Percentiles rank a stretch among this genome's conserved stretches.
These are phyloP conservation scores for Macrolepiota fuliginosa DNA, from an alignment of 768 basidiomycete genomes.

Conservation along the genomic window DNA sequence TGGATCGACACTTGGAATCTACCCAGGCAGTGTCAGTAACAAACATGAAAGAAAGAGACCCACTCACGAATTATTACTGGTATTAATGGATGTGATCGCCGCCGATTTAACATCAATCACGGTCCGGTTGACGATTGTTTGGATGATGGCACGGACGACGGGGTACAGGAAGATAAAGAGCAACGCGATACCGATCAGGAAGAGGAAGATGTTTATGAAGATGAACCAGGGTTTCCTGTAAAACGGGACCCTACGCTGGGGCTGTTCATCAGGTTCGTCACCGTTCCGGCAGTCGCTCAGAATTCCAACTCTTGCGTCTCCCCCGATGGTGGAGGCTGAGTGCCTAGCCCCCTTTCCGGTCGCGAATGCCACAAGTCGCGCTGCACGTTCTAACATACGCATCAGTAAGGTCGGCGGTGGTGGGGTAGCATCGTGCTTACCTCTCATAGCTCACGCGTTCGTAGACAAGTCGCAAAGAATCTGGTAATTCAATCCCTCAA, in stretches of 20 bases:
- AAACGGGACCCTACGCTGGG: slow-evolving; percentile 36
- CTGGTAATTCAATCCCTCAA: too few species aligned
- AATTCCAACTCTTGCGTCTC: slow-evolving; percentile 2
- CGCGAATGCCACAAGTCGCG: too few species aligned
- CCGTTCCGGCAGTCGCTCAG: background rate
- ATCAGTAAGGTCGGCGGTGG: too few species aligned
- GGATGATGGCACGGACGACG: slow-evolving; percentile 63
- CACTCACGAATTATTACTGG: slow-evolving; percentile 57
- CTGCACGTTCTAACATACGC: too few species aligned
- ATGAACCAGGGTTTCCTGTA: slow-evolving; percentile 68
- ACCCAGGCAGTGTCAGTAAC: background rate
- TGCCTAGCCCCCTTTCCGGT: too few species aligned
- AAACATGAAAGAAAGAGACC: background rate
- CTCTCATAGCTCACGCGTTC: too few species aligned
- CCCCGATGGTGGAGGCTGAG: slow-evolving; percentile 5
- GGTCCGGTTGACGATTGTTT: slow-evolving; percentile 57
- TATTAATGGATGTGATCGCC: slow-evolving; percentile 38
- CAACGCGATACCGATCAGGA: slow-evolving; percentile 57
- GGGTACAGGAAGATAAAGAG: slow-evolving; percentile 72
- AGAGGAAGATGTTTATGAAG: slow-evolving; percentile 46
- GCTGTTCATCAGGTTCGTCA: slow-evolving; percentile 5
- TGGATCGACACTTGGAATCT: slow-evolving; percentile 54
- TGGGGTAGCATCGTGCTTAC: too few species aligned
- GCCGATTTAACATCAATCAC: slow-evolving; percentile 52
- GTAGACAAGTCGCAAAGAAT: too few species aligned